Conservation (phyloP, 2,329 filamentous ascomycete species). For the Fusarium tricinctum region DNA sequence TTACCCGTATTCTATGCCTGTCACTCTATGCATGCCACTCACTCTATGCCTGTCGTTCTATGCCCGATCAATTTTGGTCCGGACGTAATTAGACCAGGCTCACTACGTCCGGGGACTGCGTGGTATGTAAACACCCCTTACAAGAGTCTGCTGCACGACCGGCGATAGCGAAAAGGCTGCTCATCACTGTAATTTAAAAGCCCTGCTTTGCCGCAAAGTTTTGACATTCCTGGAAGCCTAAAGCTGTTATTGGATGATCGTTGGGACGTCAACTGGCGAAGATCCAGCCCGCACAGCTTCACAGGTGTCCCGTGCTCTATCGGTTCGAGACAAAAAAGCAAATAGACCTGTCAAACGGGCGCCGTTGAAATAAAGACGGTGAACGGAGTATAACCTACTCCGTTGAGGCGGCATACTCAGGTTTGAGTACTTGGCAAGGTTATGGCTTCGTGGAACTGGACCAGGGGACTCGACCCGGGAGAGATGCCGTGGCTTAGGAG, state of each 20-base stretch:
- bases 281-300: background rate
- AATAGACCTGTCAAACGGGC: background rate
- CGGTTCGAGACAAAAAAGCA: slow-evolving; percentile 5
- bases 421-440: background rate
- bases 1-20: too few relatives aligned
- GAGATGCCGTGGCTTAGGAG: background rate
- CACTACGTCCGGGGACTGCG: too few relatives aligned
- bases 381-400: background rate
- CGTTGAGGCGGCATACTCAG: background rate
- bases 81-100: too few relatives aligned
- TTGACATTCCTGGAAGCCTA: too few relatives aligned
- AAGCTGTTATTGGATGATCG: too few relatives aligned
- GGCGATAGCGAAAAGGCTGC: background rate
- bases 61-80: too few relatives aligned
- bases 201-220: background rate
- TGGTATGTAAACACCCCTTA: background rate
- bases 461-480: background rate
- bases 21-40: too few relatives aligned
- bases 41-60: too few relatives aligned
- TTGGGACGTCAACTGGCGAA: too few relatives aligned
- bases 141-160: background rate
- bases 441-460: background rate
- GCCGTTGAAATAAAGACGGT: background rate
- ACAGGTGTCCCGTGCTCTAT: background rate
- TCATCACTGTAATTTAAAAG: background rate